These are phyloP conservation scores for Chloroidium sp. DNA, from an alignment of 163 green algal species.

Conservation along the genomic window DNA sequence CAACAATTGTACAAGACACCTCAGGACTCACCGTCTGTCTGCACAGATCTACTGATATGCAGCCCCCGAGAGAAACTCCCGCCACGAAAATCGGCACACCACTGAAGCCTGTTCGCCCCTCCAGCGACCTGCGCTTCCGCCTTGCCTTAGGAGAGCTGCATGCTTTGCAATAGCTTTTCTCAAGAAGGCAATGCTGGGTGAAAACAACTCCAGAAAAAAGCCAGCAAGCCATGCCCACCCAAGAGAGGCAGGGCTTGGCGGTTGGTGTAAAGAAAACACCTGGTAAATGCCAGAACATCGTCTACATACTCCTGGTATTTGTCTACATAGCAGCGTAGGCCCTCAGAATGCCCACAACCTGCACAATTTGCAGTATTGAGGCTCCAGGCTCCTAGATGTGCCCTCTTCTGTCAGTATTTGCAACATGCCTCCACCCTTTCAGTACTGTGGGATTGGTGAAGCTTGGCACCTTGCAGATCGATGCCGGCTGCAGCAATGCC, in stretches of 20 bases:
- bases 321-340: constrained; percentile 25
- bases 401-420: too few relatives aligned
- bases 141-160: too few relatives aligned
- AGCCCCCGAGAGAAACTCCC: constrained; percentile 53
- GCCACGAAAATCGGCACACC: constrained; percentile 35
- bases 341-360: constrained; percentile 36
- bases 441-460: too few relatives aligned
- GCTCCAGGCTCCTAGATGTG: too few relatives aligned
- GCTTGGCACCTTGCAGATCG: constrained; percentile 27
- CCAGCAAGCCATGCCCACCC: too few relatives aligned
- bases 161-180: too few relatives aligned
- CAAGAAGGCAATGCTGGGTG: too few relatives aligned
- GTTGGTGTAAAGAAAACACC: background rate
- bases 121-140: too few relatives aligned
- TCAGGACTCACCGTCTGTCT: background rate
- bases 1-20: background rate
- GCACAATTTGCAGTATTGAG: background rate
- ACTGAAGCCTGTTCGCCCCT: too few relatives aligned
- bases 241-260: too few relatives aligned
- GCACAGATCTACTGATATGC: constrained; percentile 31
- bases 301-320: constrained; percentile 40
- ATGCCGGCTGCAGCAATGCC: constrained; percentile 48
- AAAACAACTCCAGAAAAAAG: too few relatives aligned
- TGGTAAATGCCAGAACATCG: constrained; percentile 8
- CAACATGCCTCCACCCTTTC: too few relatives aligned